phyloP scores from a whole-genome alignment of 1,284 basidiomycete genomes.

The Chalciporus piperatoides region DNA sequence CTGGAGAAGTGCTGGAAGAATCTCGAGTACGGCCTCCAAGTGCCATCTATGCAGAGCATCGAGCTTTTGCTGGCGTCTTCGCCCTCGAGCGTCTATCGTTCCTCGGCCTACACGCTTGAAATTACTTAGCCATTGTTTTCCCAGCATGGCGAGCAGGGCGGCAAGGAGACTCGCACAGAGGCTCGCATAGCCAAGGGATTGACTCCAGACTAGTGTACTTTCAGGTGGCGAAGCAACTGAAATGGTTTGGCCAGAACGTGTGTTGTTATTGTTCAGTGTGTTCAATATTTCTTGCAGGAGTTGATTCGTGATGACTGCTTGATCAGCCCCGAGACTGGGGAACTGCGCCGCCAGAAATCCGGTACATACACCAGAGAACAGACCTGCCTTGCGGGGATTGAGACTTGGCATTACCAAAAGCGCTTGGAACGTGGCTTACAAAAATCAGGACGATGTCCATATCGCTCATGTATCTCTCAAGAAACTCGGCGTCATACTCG shows the following conservation, averaged over 20 bases:
- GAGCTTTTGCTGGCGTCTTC: constrained; percentile 3
- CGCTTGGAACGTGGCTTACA: background rate
- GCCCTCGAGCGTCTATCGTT: background rate
- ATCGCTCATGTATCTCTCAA: constrained; percentile 7
- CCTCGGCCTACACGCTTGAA: background rate
- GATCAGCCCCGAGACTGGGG: constrained; percentile 5
- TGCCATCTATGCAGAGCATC: constrained; percentile 6
- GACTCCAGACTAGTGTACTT: constrained; percentile 3
- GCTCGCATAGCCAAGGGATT: constrained; percentile 2
- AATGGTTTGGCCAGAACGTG: background rate
- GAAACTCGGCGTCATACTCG: constrained; percentile 5
- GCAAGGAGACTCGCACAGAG: constrained; percentile 7
- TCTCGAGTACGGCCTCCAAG: constrained; percentile 4
- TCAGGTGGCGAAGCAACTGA: background rate
- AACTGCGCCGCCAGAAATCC: constrained; percentile 1
- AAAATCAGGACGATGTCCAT: constrained; percentile 14
- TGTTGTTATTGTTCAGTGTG: constrained; percentile 1
- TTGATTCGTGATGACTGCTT: constrained; percentile 1
- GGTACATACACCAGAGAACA: constrained; percentile 6
- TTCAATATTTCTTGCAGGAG: constrained; percentile 3
- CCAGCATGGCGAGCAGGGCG: constrained; percentile 1
- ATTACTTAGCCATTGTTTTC: constrained; percentile 10
- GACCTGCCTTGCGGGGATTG: constrained; percentile 2
- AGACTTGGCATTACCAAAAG: constrained; percentile 1
- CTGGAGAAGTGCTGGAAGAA: background rate